Evolutionary conservation across 2,329 filamentous ascomycete genomes (phyloP).

Genomic region (Zasmidium cellare): DNA sequence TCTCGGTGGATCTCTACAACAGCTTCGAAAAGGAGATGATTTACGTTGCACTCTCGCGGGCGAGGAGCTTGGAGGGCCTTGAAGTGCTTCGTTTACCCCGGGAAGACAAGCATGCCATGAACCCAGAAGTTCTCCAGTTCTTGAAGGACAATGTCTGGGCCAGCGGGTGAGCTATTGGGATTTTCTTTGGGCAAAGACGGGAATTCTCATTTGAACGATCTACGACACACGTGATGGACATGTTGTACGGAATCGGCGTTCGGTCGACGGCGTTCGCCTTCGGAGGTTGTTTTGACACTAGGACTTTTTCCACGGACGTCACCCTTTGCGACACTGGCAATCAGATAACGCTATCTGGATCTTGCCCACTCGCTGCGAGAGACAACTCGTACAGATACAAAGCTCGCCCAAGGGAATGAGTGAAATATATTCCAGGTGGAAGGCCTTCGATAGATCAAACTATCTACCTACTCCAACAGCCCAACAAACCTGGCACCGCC

Average conservation of each 20-base stretch:
- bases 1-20: constrained; percentile 53
- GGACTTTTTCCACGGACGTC: neutral
- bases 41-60: constrained; percentile 62
- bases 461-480: neutral
- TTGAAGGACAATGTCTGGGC: constrained; percentile 1
- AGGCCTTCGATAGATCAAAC: neutral
- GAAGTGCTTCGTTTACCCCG: constrained; percentile 30
- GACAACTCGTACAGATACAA: no score
- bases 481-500: neutral
- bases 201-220: no score
- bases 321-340: neutral
- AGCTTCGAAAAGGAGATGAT: constrained; percentile 60
- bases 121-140: constrained; percentile 4
- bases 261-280: neutral
- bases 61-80: constrained; percentile 51
- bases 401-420: no score
- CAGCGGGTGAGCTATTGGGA: no score
- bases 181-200: no score
- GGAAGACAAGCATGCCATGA: constrained; percentile 2
- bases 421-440: neutral
- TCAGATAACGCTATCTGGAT: no score
- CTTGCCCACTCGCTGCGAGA: no score
- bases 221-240: no score
- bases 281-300: neutral
- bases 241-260: neutral